Evolutionary conservation across 2,329 filamentous ascomycete species (phyloP), one percentile per base, ranked within the genome.

Genomic region (Aureobasidium subglaciale): DNA sequence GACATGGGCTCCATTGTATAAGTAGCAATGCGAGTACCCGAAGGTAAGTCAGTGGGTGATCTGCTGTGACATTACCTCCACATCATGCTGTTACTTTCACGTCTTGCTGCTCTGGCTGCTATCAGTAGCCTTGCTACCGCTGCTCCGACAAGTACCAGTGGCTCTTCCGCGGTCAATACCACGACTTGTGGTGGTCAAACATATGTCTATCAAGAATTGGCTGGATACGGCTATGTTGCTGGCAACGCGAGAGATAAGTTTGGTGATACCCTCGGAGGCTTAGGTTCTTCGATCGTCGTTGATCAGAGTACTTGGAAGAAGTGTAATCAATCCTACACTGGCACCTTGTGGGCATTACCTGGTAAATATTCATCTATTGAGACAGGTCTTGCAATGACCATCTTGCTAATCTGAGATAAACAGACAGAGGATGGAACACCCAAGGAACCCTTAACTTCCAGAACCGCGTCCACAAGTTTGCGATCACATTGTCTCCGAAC

Each of bases 381-480:
- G n/a, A n/a, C n/a, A n/a, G n/a, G n/a, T n/a, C n/a, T n/a, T n/a
- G n/a, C n/a, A n/a, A n/a, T n/a, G n/a, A n/a, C n/a, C n/a, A n/a
- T n/a, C n/a, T n/a, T 27, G n/a, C 8, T 5, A 10, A 18, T n/a
- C 10, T 25, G 8, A 11, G 11, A 34, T n/a, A 20, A 11, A 49
- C 13, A 57, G 84, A 88, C 64, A 76, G 85, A 58, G 86, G 86
- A 34, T 89, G 86, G 84, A 88, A 89, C 64, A 88, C 85, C 0
- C 73, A 87, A 62, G 85, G 84, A 41, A 88, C 85, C 8, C 61
- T 85, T 16, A 87, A 87, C 66, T 87, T 78, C 66, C 81, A 87
- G 60, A 77, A 79, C 3, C 78, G 86, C 30, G 76, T 90, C 25
- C 86, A 90, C 68, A 85, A 86, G 64, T 84, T 88, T 66, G 66